These are phyloP conservation scores for Geopyxis carbonaria DNA, from an alignment of 495 filamentous ascomycete genomes.

Conservation along the genomic window DNA sequence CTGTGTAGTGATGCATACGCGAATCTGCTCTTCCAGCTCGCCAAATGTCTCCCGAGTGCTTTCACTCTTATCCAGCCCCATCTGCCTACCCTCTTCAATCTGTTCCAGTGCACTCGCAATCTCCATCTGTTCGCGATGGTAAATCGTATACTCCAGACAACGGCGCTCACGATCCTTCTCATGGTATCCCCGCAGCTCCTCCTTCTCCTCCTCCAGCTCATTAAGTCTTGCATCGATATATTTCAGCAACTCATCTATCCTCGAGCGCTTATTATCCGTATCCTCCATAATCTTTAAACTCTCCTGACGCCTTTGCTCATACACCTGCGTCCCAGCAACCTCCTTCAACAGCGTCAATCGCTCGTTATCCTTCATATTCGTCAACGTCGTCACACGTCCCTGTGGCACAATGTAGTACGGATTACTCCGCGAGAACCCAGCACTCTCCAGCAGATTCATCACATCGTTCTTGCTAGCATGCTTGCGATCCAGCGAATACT, in stretches of 20 bases:
- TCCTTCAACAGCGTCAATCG: slow-evolving; percentile 83
- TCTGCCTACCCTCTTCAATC: slow-evolving; percentile 64
- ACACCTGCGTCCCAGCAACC: slow-evolving; percentile 91
- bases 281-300: slow-evolving; percentile 94
- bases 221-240: slow-evolving; percentile 78
- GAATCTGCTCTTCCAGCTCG: slow-evolving; percentile 65
- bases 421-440: slow-evolving; percentile 91
- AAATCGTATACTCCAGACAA: slow-evolving; percentile 87
- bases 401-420: slow-evolving; percentile 99
- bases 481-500: slow-evolving; percentile 92
- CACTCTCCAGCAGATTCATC: slow-evolving; percentile 86
- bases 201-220: slow-evolving; percentile 92
- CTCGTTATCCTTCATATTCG: slow-evolving; percentile 94
- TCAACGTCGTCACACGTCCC: slow-evolving; percentile 84
- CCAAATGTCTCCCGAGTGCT: slow-evolving; percentile 61
- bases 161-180: slow-evolving; percentile 87
- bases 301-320: slow-evolving; percentile 77
- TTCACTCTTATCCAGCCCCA: slow-evolving; percentile 66
- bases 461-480: slow-evolving; percentile 91
- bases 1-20: too few species aligned
- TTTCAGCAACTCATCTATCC: slow-evolving; percentile 81
- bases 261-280: slow-evolving; percentile 79
- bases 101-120: slow-evolving; percentile 60
- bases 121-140: slow-evolving; percentile 69
- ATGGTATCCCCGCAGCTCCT: slow-evolving; percentile 80